Evolutionary conservation across 2,329 filamentous ascomycete species (phyloP).

Genomic region (Cercospora sojina): DNA sequence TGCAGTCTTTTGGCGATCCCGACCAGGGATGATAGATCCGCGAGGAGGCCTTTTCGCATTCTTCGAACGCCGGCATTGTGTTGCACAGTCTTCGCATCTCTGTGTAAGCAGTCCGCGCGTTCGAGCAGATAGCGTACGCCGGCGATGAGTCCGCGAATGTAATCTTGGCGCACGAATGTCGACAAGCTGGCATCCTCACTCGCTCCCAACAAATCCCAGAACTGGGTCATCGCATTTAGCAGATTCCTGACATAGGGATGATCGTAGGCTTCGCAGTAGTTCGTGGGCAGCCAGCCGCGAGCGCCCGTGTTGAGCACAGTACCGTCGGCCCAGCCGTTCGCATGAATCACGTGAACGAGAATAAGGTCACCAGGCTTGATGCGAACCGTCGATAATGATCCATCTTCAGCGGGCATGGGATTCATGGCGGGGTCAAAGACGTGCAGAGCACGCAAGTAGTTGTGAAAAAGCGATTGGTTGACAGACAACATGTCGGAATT

Average conservation of each 20-base stretch:
- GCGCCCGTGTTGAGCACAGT: slow-evolving; percentile 82
- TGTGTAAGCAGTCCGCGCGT: slow-evolving; percentile 79
- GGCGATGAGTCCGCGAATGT: slow-evolving; percentile 89
- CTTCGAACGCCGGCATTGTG: slow-evolving; percentile 73
- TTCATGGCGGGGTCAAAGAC: slow-evolving; percentile 80
- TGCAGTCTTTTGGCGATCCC: slow-evolving; percentile 85
- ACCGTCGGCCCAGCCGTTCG: slow-evolving; percentile 97
- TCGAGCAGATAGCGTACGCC: slow-evolving; percentile 89
- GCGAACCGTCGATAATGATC: slow-evolving; percentile 69
- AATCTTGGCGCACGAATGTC: slow-evolving; percentile 86
- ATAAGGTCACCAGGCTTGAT: slow-evolving; percentile 90
- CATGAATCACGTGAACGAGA: slow-evolving; percentile 92
- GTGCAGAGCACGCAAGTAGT: slow-evolving; percentile 92
- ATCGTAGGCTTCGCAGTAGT: slow-evolving; percentile 95
- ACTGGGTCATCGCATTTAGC: slow-evolving; percentile 80
- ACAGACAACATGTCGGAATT: slow-evolving; percentile 14
- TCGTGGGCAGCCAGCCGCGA: slow-evolving; percentile 93
- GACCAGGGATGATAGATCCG: slow-evolving; percentile 84
- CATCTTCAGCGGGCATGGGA: slow-evolving; percentile 62
- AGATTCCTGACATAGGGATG: slow-evolving; percentile 82
- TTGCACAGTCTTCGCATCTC: slow-evolving; percentile 74
- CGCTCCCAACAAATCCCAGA: slow-evolving; percentile 85
- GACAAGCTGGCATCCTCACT: slow-evolving; percentile 64
- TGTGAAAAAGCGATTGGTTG: slow-evolving; percentile 71
- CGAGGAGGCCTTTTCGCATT: slow-evolving; percentile 81